Conservation (phyloP, 352 stramenopile genomes). For the Pythium aristosporum region DNA sequence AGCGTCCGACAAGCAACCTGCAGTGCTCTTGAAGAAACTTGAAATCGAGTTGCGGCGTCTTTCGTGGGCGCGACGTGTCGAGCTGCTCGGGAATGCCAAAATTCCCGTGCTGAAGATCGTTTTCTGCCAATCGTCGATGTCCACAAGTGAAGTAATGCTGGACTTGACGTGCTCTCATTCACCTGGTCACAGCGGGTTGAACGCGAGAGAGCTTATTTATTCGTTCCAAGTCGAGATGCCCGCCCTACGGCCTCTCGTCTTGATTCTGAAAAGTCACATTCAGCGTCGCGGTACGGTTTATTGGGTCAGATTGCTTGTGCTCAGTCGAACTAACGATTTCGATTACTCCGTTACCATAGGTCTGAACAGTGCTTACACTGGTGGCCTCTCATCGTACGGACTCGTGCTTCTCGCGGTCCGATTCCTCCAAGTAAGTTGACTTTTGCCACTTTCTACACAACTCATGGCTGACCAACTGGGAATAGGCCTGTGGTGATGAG, state of each 20-base stretch:
- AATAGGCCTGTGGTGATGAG: conserved; percentile 69
- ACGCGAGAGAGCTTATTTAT: conserved; percentile 91
- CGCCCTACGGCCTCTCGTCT: conserved; percentile 91
- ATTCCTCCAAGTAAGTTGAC: conserved; percentile 83
- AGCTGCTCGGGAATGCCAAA: conserved; percentile 92
- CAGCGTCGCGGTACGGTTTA: conserved; percentile 46
- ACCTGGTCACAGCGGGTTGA: conserved; percentile 92
- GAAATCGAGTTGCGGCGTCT: conserved; percentile 78
- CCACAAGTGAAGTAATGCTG: conserved; percentile 62
- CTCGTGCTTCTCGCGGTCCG: conserved; percentile 94
- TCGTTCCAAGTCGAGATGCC: conserved; percentile 89
- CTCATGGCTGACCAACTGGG: not conserved
- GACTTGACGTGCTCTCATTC: conserved; percentile 96
- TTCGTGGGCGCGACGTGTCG: conserved; percentile 82
- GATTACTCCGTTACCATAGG: conserved; percentile 36
- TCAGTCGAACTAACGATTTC: not conserved
- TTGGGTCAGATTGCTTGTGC: not conserved
- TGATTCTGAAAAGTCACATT: conserved; percentile 92
- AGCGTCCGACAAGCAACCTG: conserved; percentile 67
- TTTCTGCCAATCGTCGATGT: conserved; percentile 32
- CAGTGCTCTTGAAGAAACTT: conserved; percentile 89
- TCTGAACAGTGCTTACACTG: conserved; percentile 93
- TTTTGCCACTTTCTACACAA: not conserved
- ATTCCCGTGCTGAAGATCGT: conserved; percentile 96
- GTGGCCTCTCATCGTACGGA: conserved; percentile 95